These are phyloP conservation scores for Trametes punicea DNA, from an alignment of 768 basidiomycete species.

Conservation along the genomic window DNA sequence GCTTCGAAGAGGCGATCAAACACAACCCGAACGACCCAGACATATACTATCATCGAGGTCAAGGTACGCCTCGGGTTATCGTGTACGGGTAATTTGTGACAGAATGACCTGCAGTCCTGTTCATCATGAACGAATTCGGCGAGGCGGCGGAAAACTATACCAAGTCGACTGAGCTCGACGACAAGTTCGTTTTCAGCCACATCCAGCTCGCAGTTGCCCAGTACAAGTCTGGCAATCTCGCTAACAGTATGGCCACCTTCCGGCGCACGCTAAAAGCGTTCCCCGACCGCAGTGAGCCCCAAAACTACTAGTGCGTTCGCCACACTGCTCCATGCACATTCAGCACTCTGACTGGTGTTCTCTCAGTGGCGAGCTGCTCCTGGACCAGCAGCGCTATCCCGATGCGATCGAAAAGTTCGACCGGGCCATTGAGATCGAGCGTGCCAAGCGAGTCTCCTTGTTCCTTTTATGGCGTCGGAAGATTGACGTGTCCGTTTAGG, in stretches of 20 bases:
- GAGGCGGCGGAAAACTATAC: conserved; percentile 89
- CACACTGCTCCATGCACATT: neutral
- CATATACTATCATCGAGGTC: conserved; percentile 98
- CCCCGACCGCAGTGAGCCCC: conserved; percentile 83
- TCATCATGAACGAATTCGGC: conserved; percentile 88
- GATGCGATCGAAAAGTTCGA: conserved; percentile 95
- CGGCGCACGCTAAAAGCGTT: conserved; percentile 79
- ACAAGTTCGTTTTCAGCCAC: conserved; percentile 91
- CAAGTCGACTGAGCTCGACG: conserved; percentile 84
- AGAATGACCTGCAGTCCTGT: conserved; percentile 58
- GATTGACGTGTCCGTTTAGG: conserved; percentile 7
- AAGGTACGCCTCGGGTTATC: conserved; percentile 52
- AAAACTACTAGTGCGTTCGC: conserved; percentile 84
- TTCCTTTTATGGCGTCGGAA: neutral
- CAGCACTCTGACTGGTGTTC: neutral
- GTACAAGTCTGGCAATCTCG: conserved; percentile 82
- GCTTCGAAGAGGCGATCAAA: conserved; percentile 86
- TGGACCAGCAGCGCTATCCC: conserved; percentile 86
- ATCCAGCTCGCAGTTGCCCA: conserved; percentile 97
- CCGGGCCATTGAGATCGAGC: conserved; percentile 84
- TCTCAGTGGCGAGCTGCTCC: conserved; percentile 82
- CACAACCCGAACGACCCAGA: conserved; percentile 86
- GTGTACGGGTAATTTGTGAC: neutral
- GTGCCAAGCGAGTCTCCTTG: conserved; percentile 50
- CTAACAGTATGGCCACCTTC: conserved; percentile 89